phyloP scores from a whole-genome alignment of 345 rosid genomes.

The Mercurialis annua region DNA sequence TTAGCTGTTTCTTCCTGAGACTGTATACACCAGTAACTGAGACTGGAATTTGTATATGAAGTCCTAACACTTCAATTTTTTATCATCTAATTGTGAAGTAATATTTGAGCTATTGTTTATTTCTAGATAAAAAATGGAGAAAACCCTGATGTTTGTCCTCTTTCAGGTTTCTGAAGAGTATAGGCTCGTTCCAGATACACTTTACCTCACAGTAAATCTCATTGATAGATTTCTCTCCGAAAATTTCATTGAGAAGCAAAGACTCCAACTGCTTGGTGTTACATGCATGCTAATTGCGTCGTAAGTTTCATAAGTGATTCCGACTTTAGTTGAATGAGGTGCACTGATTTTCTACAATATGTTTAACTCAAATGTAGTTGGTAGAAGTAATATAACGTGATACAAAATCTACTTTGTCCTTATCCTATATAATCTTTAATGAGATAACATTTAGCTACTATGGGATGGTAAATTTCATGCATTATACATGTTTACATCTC shows the following conservation, averaged over 20 bases:
- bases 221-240: slow-evolving; percentile 82
- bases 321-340: neutral
- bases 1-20: neutral
- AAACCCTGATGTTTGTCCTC: slow-evolving; percentile 12
- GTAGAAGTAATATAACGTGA: neutral
- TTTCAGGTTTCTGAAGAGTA: slow-evolving; percentile 91
- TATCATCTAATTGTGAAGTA: neutral
- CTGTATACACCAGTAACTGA: neutral
- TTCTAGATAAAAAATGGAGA: neutral
- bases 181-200: slow-evolving; percentile 83
- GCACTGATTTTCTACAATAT: neutral
- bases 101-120: neutral
- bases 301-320: slow-evolving; percentile 47
- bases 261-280: slow-evolving; percentile 91
- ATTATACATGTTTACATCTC: neutral
- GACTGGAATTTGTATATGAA: neutral
- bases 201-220: slow-evolving; percentile 87
- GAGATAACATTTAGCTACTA: neutral
- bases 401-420: neutral
- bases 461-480: neutral
- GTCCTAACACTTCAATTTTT: neutral
- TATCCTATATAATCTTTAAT: neutral
- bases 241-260: slow-evolving; percentile 62
- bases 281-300: slow-evolving; percentile 96
- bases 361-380: neutral